phyloP scores from a whole-genome alignment of 116 monocot genomes.

The Trichopus zeylanicus region DNA sequence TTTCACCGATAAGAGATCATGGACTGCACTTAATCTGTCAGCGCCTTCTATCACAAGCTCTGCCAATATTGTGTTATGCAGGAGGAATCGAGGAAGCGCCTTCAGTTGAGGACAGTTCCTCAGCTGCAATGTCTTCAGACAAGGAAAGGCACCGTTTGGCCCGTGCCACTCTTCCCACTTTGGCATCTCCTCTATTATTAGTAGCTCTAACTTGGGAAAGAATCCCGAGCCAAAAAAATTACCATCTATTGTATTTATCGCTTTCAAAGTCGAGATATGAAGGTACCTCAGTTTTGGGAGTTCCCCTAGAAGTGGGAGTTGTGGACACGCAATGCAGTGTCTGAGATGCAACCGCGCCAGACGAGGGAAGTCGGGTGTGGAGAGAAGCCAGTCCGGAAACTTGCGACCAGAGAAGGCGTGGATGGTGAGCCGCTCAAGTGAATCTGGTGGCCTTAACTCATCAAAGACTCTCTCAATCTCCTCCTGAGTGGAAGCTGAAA shows the following conservation, averaged over 20 bases:
- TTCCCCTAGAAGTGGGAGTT: background rate
- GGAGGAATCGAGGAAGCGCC: background rate
- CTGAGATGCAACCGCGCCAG: background rate
- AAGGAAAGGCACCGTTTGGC: background rate
- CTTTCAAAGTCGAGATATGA: background rate
- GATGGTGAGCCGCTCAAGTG: background rate
- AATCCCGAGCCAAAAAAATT: background rate
- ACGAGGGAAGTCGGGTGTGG: background rate
- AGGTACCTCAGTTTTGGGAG: background rate
- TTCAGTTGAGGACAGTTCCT: background rate
- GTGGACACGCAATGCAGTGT: background rate
- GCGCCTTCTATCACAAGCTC: background rate
- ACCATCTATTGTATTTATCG: background rate
- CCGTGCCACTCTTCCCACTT: background rate
- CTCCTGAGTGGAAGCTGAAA: too few relatives aligned
- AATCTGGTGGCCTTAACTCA: background rate
- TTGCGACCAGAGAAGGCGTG: background rate
- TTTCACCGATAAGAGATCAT: background rate
- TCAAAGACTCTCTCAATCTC: background rate
- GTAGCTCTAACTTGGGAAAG: background rate
- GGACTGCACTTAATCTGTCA: background rate
- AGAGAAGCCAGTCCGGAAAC: background rate
- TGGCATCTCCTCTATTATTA: background rate
- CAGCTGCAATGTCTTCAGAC: background rate
- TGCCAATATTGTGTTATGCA: background rate